phyloP scores from a whole-genome alignment of 805 yeast genomes.

The Myxozyma udenii region DNA sequence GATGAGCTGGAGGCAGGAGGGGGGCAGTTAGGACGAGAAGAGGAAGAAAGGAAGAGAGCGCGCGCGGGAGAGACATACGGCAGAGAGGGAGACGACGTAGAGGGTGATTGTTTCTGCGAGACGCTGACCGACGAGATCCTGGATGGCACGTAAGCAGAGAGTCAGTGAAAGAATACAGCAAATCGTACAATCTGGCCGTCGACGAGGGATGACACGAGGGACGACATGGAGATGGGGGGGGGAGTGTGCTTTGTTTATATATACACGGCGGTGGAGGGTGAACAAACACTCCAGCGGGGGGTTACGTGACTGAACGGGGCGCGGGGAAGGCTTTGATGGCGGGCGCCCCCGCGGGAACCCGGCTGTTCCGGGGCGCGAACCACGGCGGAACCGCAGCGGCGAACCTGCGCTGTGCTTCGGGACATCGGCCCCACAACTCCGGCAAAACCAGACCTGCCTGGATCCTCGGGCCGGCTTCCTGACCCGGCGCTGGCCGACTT shows the following conservation, averaged over 20 bases:
- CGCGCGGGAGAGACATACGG: constrained; percentile 25
- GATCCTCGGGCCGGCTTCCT: too few relatives aligned
- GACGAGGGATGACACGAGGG: constrained; percentile 4
- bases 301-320: neutral
- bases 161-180: too few relatives aligned
- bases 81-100: constrained; percentile 36
- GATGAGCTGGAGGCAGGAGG: constrained; percentile 35
- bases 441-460: too few relatives aligned
- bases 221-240: neutral
- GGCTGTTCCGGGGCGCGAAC: neutral
- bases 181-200: constrained; percentile 18
- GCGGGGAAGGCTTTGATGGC: too few relatives aligned
- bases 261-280: neutral
- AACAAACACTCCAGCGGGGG: neutral
- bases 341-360: too few relatives aligned
- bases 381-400: too few relatives aligned
- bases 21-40: too few relatives aligned
- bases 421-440: too few relatives aligned
- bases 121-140: constrained; percentile 56
- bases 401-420: too few relatives aligned
- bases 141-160: too few relatives aligned
- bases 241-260: constrained; percentile 2
- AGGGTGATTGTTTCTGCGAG: constrained; percentile 40
- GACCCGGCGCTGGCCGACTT: too few relatives aligned
- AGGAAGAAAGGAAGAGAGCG: neutral